phyloP scores from a whole-genome alignment of 805 yeast species.

The Candida xiaguanensis region DNA sequence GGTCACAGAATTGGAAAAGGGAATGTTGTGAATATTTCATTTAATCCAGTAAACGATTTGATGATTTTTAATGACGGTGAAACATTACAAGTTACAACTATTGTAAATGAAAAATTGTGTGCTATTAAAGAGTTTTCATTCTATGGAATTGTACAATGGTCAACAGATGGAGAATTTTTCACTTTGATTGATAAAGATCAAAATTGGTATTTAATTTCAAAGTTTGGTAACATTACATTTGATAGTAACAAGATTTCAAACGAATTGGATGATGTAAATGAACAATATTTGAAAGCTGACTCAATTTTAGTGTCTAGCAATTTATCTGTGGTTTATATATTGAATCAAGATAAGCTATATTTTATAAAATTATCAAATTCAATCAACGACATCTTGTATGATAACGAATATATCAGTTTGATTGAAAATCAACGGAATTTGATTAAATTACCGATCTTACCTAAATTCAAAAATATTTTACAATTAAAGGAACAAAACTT shows the following conservation, averaged over 20 bases:
- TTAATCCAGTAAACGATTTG: slow-evolving; percentile 23
- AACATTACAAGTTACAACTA: slow-evolving; percentile 10
- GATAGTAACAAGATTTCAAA: slow-evolving; percentile 20
- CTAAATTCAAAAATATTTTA: slow-evolving; percentile 26
- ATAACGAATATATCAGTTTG: slow-evolving; percentile 24
- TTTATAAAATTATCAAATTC: slow-evolving; percentile 18
- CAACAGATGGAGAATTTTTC: slow-evolving; percentile 35
- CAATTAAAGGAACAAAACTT: slow-evolving; percentile 18
- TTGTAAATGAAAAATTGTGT: slow-evolving; percentile 7
- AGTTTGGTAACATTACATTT: slow-evolving; percentile 31
- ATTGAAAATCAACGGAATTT: slow-evolving; percentile 16
- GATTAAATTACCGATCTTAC: slow-evolving; percentile 27
- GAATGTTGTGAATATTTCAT: slow-evolving; percentile 7
- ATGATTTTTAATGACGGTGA: slow-evolving; percentile 14
- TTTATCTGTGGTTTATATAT: slow-evolving; percentile 15
- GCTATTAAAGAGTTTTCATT: slow-evolving; percentile 12
- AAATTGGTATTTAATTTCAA: slow-evolving; percentile 30
- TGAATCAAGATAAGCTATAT: slow-evolving; percentile 17
- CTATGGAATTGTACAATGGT: slow-evolving; percentile 21
- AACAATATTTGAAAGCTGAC: slow-evolving; percentile 20
- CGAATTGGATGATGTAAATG: slow-evolving; percentile 18
- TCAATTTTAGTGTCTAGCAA: slow-evolving; percentile 23
- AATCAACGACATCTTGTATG: slow-evolving; percentile 15
- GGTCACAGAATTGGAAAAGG: slow-evolving; percentile 13
- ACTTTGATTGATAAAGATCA: slow-evolving; percentile 18